phyloP scores from a whole-genome alignment of 305 asterid genomes.

The Plantago lanceolata region DNA sequence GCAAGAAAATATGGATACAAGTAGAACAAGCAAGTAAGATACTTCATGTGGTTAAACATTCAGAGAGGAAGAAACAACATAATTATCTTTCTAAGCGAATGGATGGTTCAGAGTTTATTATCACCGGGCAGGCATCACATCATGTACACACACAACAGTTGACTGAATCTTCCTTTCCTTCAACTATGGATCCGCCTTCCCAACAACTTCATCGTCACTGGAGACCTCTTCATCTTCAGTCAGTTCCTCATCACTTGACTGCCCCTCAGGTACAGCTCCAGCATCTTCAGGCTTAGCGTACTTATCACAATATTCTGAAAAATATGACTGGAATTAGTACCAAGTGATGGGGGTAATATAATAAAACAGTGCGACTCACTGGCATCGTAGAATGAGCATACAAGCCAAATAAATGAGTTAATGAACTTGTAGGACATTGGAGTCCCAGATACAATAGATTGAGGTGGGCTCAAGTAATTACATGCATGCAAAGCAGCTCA shows the following conservation, averaged over 20 bases:
- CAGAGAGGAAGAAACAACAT: constrained; percentile 18
- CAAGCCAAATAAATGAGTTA: background rate
- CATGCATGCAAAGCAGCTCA: background rate
- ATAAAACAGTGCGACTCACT: background rate
- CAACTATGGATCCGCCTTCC: constrained; percentile 62
- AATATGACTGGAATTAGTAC: background rate
- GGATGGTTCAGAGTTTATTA: constrained; percentile 33
- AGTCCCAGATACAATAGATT: background rate
- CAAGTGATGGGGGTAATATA: constrained; percentile 8
- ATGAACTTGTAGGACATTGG: background rate
- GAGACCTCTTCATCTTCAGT: constrained; percentile 65
- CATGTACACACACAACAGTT: constrained; percentile 55
- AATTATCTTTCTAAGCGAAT: constrained; percentile 27
- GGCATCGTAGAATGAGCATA: background rate
- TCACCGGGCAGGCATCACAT: constrained; percentile 25
- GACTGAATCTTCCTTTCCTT: constrained; percentile 22
- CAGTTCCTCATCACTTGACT: constrained; percentile 70
- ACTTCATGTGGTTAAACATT: background rate
- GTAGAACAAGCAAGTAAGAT: background rate
- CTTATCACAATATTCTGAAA: constrained; percentile 66
- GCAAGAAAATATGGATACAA: constrained; percentile 19
- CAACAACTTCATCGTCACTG: constrained; percentile 69
- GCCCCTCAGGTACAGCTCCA: constrained; percentile 60
- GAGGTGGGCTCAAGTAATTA: background rate
- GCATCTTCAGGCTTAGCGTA: constrained; percentile 75